These are phyloP conservation scores for Kandelia obovata DNA, from an alignment of 345 rosid species.

Conservation along the genomic window DNA sequence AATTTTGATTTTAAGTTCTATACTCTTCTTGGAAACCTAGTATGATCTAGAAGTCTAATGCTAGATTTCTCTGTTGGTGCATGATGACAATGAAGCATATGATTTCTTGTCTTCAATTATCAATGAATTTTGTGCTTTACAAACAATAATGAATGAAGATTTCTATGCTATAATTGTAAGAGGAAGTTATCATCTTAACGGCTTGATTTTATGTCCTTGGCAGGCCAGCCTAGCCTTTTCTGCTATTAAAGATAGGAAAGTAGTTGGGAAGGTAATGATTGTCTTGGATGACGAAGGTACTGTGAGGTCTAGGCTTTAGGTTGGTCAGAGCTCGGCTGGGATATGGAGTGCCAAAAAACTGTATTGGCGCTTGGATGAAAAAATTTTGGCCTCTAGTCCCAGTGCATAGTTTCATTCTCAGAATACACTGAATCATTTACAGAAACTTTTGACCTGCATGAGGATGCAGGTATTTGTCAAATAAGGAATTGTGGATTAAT, in stretches of 20 bases:
- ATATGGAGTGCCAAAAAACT: neutral
- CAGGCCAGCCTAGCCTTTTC: constrained; percentile 87
- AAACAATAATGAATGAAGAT: neutral
- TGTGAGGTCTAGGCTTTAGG: constrained; percentile 60
- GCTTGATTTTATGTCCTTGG: constrained; percentile 14
- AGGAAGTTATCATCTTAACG: neutral
- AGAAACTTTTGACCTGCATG: too few relatives aligned
- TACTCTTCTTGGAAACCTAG: too few relatives aligned
- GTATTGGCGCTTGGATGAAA: neutral
- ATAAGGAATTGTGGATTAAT: too few relatives aligned
- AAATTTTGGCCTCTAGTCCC: neutral
- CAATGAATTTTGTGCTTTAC: neutral
- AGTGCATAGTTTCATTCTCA: too few relatives aligned
- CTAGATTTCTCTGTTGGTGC: too few relatives aligned
- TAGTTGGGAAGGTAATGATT: constrained; percentile 84
- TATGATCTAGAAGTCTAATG: too few relatives aligned
- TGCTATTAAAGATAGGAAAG: constrained; percentile 79
- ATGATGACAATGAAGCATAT: too few relatives aligned
- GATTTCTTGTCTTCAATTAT: too few relatives aligned
- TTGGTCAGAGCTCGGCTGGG: neutral
- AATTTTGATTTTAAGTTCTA: too few relatives aligned
- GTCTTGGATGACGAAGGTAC: constrained; percentile 38
- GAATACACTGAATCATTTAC: too few relatives aligned
- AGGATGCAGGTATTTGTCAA: too few relatives aligned
- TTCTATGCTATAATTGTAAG: neutral